Percentiles rank a stretch among this genome's conserved stretches.
These are phyloP conservation scores for Amaranthus hypochondriacus DNA, from an alignment of 148 eudicot species.

Conservation along the genomic window DNA sequence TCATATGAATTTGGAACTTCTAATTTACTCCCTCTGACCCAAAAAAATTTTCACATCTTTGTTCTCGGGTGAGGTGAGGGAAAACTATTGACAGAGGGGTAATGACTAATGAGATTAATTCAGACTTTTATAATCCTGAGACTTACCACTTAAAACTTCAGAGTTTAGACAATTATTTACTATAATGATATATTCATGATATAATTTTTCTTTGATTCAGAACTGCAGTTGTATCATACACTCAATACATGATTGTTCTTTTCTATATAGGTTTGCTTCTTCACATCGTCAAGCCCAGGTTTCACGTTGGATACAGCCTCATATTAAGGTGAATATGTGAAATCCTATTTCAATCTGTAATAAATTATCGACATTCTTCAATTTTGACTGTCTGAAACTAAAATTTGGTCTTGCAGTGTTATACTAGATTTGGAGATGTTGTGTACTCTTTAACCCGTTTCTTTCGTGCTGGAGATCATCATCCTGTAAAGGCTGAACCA, in stretches of 20 bases:
- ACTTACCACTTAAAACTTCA: no score
- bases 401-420: conserved; percentile 51
- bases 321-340: conserved; percentile 59
- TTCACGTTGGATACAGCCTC: conserved; percentile 94
- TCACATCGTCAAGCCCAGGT: conserved; percentile 77
- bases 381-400: conserved; percentile 10
- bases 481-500: conserved; percentile 48
- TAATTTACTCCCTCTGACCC: no score
- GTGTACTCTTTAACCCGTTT: conserved; percentile 89
- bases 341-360: neutral
- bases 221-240: neutral
- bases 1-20: no score
- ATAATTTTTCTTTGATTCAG: neutral
- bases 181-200: neutral
- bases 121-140: no score
- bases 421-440: conserved; percentile 85
- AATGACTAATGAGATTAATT: no score
- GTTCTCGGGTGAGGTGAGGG: no score
- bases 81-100: no score
- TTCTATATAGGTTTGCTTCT: conserved; percentile 57
- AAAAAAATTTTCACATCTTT: no score
- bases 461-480: conserved; percentile 64
- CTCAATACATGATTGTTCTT: neutral
- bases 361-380: neutral
- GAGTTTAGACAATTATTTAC: no score